Evolutionary conservation across 345 rosid genomes (phyloP), one percentile per base, ranked within the genome.

Genomic region (Eutrema heterophyllum): DNA sequence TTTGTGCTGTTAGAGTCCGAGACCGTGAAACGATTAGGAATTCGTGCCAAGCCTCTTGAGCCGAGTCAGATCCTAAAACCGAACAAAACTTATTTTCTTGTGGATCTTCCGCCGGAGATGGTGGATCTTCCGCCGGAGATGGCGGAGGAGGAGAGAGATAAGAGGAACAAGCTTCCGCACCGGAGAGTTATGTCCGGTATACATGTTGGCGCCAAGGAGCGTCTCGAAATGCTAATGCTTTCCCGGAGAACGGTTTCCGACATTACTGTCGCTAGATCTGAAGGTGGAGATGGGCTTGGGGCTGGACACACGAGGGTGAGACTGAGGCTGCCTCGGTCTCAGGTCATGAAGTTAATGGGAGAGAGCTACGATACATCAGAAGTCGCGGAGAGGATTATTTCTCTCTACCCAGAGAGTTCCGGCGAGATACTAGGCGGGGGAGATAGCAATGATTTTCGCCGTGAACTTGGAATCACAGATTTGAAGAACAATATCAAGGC

Each of bases 171-270:
- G 56, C 70, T 62, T 2, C 85, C 91, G 0, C 83, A 54, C 30
- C 55, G 90, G 53, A 80, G 96, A 71, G 97, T 80, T n/a, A 81
- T 83, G 50, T 93, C 98, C 18, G 96, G 83, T 16, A 79, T 90
- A 24, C 85, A 80, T 50, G 77, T 93, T 88, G 80, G 84, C 33
- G 97, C 98, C 9, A 88, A 86, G 81, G 98, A 93, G 71, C 72
- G 98, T 80, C 79, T 93, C 73, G 93, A 67, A 84, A 44, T 69
- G 73, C 18, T 69, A 21, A 44, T 69, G 65, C 64, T 69, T 5
- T 44, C 65, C 0, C 6, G 73, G 45, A 43, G 65, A 48, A 46
- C 73, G 27, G 72, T 83, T 88, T 1, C 76, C 78, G 81, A 81
- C 89, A 67, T 73, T 84, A 0, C 78, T 60, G 0, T 90, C 78